Percentiles rank a stretch among this genome's conserved stretches.
phyloP scores from a whole-genome alignment of 2,329 filamentous ascomycete genomes.

The Amylocarpus encephaloides region DNA sequence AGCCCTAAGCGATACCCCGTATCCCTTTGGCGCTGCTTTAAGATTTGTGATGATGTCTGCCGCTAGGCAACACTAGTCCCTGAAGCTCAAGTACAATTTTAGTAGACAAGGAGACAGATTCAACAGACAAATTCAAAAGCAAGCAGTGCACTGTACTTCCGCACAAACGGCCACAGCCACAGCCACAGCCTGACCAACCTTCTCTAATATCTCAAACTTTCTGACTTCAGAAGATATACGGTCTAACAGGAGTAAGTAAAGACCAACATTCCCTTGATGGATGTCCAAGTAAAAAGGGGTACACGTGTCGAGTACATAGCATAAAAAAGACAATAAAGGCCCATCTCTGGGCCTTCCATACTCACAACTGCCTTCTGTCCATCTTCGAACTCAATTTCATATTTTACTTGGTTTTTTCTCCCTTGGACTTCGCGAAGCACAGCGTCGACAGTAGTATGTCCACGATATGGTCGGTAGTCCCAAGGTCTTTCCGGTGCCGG shows the following conservation, averaged over 20 bases:
- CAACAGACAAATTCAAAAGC: no score
- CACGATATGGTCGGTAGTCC: slow-evolving; percentile 26
- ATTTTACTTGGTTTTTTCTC: slow-evolving; percentile 18
- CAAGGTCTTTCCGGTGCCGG: slow-evolving; percentile 22
- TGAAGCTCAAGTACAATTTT: no score
- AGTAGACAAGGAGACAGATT: no score
- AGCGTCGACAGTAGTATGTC: slow-evolving; percentile 28
- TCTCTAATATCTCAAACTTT: no score
- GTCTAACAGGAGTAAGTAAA: no score
- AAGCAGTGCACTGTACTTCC: no score
- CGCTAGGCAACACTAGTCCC: slow-evolving; percentile 1
- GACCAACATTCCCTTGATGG: no score
- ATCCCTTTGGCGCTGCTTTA: no score
- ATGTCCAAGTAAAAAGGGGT: neutral
- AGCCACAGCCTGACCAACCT: no score
- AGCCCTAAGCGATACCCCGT: no score
- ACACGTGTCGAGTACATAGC: neutral
- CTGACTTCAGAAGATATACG: no score
- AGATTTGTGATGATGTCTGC: neutral
- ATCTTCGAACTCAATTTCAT: slow-evolving; percentile 30
- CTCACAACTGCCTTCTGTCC: slow-evolving; percentile 30
- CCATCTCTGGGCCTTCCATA: slow-evolving; percentile 5
- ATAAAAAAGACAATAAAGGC: neutral
- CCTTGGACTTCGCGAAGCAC: slow-evolving; percentile 23
- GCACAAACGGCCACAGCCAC: no score